Evolutionary conservation across 805 yeast genomes (phyloP), one percentile per base, ranked within the genome.

Genomic region (Zygosaccharomyces bailii): DNA sequence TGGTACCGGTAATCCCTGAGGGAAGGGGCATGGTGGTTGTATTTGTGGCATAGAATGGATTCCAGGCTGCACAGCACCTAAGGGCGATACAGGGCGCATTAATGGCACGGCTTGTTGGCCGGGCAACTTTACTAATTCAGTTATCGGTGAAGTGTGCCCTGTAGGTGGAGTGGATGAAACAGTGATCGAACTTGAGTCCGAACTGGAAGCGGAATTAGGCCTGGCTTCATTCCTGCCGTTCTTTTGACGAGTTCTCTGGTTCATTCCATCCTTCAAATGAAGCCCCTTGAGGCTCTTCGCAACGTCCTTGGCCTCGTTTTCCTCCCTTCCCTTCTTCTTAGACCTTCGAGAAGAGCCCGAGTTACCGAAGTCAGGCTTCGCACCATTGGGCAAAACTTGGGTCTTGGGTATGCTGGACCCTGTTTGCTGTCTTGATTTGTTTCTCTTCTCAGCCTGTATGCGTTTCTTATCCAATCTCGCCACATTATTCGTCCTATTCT

Each of bases 281-380:
- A 16, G 40, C n/a, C 34, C 21, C 30, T 23, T 31, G 13, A 23
- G 13, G 5, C 34, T 24, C 32, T 19, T 33, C 6, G 34, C 31
- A n/a, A 16, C 20, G 16, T 34, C 32, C 27, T 31, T 30, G 30
- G 21, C 24, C 30, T 33, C 36, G 13, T 30, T 36, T 9, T 39
- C 38, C 27, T 18, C 35, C 41, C 37, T 33, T 2, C 24, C 29
- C 18, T 17, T 37, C 9, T 25, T 36, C n/a, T 42, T 34, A 11
- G 36, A 32, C 25, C 38, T 39, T 29, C 25, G 13, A 34, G 25
- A 36, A 9, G 48, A 24, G 9, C 34, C 43, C 25, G 55, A 48
- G 33, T 52, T 49, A 5, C 67, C 67, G 50, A 63, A 61, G 50
- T 61, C 52, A 14, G 67, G 66, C 37, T 51, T 63, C 31, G 56